Evolutionary conservation across 371 early-diverging fungal species (phyloP).

Genomic region (Mortierella sp.): DNA sequence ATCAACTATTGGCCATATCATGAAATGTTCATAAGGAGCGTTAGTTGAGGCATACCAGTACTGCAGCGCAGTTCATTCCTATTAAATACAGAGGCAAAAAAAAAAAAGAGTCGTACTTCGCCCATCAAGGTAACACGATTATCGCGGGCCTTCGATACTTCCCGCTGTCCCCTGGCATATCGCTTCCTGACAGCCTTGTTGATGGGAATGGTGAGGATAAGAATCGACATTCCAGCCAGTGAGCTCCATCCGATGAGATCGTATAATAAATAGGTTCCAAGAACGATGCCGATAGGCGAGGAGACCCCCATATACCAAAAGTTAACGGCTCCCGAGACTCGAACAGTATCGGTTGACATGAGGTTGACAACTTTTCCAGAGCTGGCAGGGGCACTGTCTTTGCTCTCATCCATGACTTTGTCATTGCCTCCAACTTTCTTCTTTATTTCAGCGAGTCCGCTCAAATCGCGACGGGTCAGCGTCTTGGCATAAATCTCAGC

Average conservation of each 20-base stretch:
- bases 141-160: conserved; percentile 54
- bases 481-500: conserved; percentile 72
- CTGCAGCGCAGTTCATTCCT: too few species aligned
- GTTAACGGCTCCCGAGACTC: conserved; percentile 68
- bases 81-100: too few species aligned
- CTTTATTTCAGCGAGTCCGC: conserved; percentile 49
- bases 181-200: conserved; percentile 66
- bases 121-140: conserved; percentile 57
- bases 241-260: conserved; percentile 73
- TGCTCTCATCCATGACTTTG: conserved; percentile 24
- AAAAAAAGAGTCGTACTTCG: conserved; percentile 51
- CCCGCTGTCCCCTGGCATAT: conserved; percentile 54
- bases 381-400: conserved; percentile 55
- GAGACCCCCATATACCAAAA: conserved; percentile 65
- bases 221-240: conserved; percentile 71
- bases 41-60: too few species aligned
- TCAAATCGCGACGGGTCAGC: conserved; percentile 60
- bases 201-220: conserved; percentile 72
- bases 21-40: too few species aligned
- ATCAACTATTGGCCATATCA: too few species aligned
- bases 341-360: conserved; percentile 83
- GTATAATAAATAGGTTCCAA: conserved; percentile 74
- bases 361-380: conserved; percentile 86
- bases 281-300: conserved; percentile 65
- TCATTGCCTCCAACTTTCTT: conserved; percentile 36